Percentiles rank a stretch among this genome's conserved stretches.
Evolutionary conservation across 2,329 filamentous ascomycete genomes (phyloP).

Genomic region (Colletotrichum sp.): DNA sequence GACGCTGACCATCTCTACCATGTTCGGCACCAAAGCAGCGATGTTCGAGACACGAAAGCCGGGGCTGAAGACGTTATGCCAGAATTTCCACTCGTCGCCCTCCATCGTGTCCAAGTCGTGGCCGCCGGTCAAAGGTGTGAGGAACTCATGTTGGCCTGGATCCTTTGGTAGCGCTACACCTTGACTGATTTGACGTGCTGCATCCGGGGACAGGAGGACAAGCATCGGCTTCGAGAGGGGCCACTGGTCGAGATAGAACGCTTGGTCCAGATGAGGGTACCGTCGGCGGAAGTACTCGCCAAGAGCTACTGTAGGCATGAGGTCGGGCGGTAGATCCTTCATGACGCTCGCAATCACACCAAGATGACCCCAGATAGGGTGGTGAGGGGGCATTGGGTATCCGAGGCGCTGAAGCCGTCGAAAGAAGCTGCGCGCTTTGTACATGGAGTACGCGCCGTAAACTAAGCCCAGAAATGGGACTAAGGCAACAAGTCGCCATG

Average conservation of each 20-base stretch:
- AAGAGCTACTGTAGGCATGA: neutral
- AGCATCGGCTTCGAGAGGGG: neutral
- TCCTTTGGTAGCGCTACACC: constrained; percentile 23
- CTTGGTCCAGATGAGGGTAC: neutral
- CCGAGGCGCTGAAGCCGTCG: neutral
- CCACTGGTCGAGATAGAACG: neutral
- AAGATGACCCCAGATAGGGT: neutral
- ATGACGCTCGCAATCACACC: neutral
- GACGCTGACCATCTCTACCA: constrained; percentile 39
- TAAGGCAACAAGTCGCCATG: neutral
- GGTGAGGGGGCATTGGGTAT: neutral
- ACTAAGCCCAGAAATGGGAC: neutral
- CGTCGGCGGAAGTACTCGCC: neutral
- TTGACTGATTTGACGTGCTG: constrained; percentile 20
- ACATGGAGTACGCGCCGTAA: neutral
- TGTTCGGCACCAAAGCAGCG: constrained; percentile 36
- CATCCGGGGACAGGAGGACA: neutral
- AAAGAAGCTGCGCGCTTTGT: neutral
- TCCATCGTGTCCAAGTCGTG: constrained; percentile 35
- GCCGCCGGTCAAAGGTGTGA: constrained; percentile 35
- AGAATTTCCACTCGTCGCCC: constrained; percentile 30
- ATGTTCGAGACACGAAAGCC: constrained; percentile 41
- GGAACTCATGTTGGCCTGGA: constrained; percentile 25
- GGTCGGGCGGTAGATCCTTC: neutral
- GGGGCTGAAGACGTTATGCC: constrained; percentile 36